Conservation (phyloP, 495 filamentous ascomycete species). For the Penicillium ochrochloron region DNA sequence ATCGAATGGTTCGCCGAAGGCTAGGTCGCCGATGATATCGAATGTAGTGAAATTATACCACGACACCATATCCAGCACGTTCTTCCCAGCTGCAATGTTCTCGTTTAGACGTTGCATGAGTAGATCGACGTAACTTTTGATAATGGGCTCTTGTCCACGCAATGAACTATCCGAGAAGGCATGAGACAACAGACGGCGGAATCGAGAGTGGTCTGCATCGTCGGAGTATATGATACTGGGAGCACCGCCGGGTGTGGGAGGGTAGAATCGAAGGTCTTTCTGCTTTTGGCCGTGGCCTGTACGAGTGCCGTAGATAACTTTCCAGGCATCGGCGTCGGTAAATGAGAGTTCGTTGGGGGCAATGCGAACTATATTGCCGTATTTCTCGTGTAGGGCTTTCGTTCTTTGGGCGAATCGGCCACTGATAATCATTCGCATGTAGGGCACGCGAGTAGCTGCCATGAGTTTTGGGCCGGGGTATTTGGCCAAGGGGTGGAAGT, state of each 20-base stretch:
- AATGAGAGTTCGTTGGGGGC: slow-evolving; percentile 57
- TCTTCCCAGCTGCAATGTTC: slow-evolving; percentile 19
- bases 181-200: slow-evolving; percentile 53
- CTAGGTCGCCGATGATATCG: slow-evolving; percentile 64
- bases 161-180: slow-evolving; percentile 56
- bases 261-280: slow-evolving; percentile 29
- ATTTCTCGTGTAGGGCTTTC: slow-evolving; percentile 34
- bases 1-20: slow-evolving; percentile 63
- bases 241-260: slow-evolving; percentile 1
- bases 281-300: slow-evolving; percentile 21
- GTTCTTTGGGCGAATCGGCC: slow-evolving; percentile 17
- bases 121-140: slow-evolving; percentile 51
- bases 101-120: slow-evolving; percentile 51
- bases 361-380: slow-evolving; percentile 57
- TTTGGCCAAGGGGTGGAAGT: slow-evolving; percentile 20
- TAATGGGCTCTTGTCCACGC: slow-evolving; percentile 48
- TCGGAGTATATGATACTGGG: slow-evolving; percentile 35
- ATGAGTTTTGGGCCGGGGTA: slow-evolving; percentile 23
- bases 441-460: slow-evolving; percentile 29
- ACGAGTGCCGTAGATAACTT: slow-evolving; percentile 58
- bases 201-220: slow-evolving; percentile 43
- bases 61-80: slow-evolving; percentile 47
- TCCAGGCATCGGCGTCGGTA: slow-evolving; percentile 54
- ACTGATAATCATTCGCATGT: slow-evolving; percentile 18
- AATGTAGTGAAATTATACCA: slow-evolving; percentile 68